Base-by-base conservation (phyloP, 306 rosid species). In the Cucumis melo region DNA sequence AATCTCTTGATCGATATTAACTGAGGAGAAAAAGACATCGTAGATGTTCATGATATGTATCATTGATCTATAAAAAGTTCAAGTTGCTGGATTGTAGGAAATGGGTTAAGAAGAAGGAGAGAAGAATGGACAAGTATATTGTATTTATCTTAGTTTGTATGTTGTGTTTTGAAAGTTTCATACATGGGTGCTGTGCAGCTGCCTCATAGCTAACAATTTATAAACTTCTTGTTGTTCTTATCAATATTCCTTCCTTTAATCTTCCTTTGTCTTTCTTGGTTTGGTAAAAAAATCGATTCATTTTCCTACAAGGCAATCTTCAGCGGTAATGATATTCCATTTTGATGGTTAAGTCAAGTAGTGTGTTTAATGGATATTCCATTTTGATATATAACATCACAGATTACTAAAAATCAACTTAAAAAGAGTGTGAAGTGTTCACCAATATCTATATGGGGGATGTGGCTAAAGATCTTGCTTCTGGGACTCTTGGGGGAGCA, bases 401-500 rank as follows among this genome's bases (percentile, higher is more conserved):
- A 70, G 75, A 46, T 42, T 70, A 39, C 38, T 29, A 27, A 72
- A 46, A 10, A n/a, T n/a, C n/a, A 72, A 50, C 39, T 27, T 27
- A 27, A 27, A 27, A 27, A 27, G 29, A 27, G 29, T 27, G 29
- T 3, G 41, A 21, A 27, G 60, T 15, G 42, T 72, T 72, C 16
- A 50, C 15, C 42, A n/a, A n/a, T n/a, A 16, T 60, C 77, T 80
- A 91, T 92, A 95, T 95, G 99, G 99, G 92, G 75, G 97, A 95
- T 51, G 97, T 90, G 55, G 92, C 91, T 7, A 92, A 92, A 87
- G 97, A 92, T 86, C 92, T 95, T 36, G 73, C 98, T 19, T 84
- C 99, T n/a, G 99, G 98, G 61, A 95, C 98, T 23, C 17, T 89
- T 74, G 99, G 99, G 50, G 98, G 99, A 77, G 93, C 90, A 66